Evolutionary conservation across 2,329 filamentous ascomycete genomes (phyloP).

Genomic region (Xylaria digitata): DNA sequence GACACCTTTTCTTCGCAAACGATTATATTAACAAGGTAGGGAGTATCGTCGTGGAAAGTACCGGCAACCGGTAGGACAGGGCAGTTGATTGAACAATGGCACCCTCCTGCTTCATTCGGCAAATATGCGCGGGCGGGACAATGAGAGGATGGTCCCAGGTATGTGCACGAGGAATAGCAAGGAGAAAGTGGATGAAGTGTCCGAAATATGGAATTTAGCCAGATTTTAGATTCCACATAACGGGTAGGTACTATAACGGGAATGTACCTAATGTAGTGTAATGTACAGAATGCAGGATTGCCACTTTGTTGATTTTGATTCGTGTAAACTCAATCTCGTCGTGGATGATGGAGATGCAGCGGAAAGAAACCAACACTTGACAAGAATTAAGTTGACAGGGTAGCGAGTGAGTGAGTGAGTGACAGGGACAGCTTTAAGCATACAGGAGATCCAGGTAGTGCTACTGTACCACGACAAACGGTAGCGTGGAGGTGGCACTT

Average conservation of each 20-base stretch:
- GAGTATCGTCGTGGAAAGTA: slow-evolving; percentile 19
- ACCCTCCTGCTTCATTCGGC: slow-evolving; percentile 40
- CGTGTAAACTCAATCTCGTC: slow-evolving; percentile 7
- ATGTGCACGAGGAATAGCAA: slow-evolving; percentile 5
- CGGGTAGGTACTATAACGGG: slow-evolving; percentile 8
- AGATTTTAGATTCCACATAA: slow-evolving; percentile 31
- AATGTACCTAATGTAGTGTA: slow-evolving; percentile 2
- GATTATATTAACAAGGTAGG: slow-evolving; percentile 10
- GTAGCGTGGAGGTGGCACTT: no score
- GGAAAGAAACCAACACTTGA: no score
- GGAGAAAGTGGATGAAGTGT: slow-evolving; percentile 21
- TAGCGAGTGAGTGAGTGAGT: no score
- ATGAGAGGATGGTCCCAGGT: slow-evolving; percentile 5
- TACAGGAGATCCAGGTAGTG: no score
- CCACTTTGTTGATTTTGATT: slow-evolving; percentile 20
- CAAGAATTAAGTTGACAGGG: no score
- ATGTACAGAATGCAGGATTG: slow-evolving; percentile 22
- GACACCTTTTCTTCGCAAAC: slow-evolving; percentile 32
- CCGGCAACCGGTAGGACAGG: slow-evolving; percentile 13
- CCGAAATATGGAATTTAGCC: slow-evolving; percentile 38
- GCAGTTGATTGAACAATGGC: slow-evolving; percentile 6
- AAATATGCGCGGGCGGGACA: slow-evolving; percentile 26
- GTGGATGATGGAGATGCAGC: not conserved
- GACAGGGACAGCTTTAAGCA: no score
- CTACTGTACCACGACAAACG: no score